Evolutionary conservation across 805 yeast species (phyloP).

Genomic region (Candida stauntonica): DNA sequence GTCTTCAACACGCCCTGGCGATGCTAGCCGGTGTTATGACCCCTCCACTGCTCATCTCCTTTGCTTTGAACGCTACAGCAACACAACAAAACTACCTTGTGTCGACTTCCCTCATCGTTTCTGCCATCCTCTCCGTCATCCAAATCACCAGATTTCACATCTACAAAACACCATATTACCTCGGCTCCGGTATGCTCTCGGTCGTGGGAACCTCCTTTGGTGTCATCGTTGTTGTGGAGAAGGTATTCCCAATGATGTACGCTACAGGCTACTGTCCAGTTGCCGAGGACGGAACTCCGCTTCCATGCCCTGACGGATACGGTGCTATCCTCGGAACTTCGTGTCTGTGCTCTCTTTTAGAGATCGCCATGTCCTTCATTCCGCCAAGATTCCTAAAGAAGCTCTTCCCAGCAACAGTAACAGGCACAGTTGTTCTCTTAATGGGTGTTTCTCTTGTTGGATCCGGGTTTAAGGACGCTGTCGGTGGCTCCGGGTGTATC

Average conservation of each 20-base stretch:
- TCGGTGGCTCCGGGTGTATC: conserved; percentile 77
- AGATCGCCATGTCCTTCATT: conserved; percentile 65
- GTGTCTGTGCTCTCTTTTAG: conserved; percentile 67
- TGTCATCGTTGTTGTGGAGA: conserved; percentile 73
- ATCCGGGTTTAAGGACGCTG: conserved; percentile 79
- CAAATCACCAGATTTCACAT: conserved; percentile 82
- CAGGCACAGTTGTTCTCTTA: conserved; percentile 86
- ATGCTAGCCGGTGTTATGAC: conserved; percentile 90
- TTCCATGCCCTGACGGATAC: conserved; percentile 87
- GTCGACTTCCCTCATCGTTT: conserved; percentile 67
- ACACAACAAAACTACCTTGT: conserved; percentile 57
- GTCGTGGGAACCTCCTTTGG: conserved; percentile 92
- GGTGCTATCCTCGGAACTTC: conserved; percentile 82
- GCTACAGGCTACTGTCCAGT: conserved; percentile 59
- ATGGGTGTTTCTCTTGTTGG: conserved; percentile 71
- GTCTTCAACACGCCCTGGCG: conserved; percentile 82
- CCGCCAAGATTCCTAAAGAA: conserved; percentile 71
- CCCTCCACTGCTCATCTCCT: conserved; percentile 73
- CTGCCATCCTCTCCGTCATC: conserved; percentile 64
- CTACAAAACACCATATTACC: conserved; percentile 64
- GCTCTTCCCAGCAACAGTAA: conserved; percentile 82
- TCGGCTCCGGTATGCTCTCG: conserved; percentile 88
- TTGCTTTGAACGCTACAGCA: conserved; percentile 54
- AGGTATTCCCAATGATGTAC: conserved; percentile 81
- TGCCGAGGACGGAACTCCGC: conserved; percentile 56